phyloP scores from a whole-genome alignment of 805 yeast genomes.

The Candida odintsovae region DNA sequence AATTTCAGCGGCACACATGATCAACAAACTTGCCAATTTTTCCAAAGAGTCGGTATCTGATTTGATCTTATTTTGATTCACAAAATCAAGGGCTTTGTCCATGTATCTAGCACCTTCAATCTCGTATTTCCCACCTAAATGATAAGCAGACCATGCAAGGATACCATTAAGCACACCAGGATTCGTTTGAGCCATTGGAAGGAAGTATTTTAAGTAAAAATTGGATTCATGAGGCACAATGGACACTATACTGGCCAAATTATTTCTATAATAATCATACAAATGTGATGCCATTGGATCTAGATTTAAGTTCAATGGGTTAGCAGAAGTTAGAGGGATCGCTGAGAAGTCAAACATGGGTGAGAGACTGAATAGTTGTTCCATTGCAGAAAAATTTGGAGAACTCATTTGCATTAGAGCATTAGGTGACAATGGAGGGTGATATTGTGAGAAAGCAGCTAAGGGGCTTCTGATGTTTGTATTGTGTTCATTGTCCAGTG shows the following conservation, averaged over 20 bases:
- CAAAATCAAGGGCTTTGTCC: conserved; percentile 39
- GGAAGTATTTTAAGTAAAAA: conserved; percentile 44
- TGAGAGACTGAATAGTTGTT: not conserved
- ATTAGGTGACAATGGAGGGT: not conserved
- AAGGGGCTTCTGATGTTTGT: not conserved
- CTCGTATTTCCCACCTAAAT: conserved; percentile 30
- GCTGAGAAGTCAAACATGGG: not conserved
- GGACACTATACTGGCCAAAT: conserved; percentile 41
- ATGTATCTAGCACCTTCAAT: conserved; percentile 44
- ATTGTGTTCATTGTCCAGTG: conserved; percentile 1
- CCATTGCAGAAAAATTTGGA: not conserved
- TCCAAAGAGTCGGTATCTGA: conserved; percentile 22
- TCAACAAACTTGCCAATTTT: conserved; percentile 59
- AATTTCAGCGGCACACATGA: conserved; percentile 74
- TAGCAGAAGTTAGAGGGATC: not conserved
- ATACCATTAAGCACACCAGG: conserved; percentile 44
- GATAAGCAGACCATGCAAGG: conserved; percentile 51
- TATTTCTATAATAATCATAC: conserved; percentile 45
- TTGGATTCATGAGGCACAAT: conserved; percentile 44
- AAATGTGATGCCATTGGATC: conserved; percentile 40
- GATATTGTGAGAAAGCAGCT: not conserved
- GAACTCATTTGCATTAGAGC: not conserved
- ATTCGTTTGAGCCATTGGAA: conserved; percentile 46
- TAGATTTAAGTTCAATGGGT: conserved; percentile 22
- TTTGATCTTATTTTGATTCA: conserved; percentile 28